These are phyloP conservation scores for Solanum bulbocastanum DNA, from an alignment of 257 asterid genomes.

Conservation along the genomic window DNA sequence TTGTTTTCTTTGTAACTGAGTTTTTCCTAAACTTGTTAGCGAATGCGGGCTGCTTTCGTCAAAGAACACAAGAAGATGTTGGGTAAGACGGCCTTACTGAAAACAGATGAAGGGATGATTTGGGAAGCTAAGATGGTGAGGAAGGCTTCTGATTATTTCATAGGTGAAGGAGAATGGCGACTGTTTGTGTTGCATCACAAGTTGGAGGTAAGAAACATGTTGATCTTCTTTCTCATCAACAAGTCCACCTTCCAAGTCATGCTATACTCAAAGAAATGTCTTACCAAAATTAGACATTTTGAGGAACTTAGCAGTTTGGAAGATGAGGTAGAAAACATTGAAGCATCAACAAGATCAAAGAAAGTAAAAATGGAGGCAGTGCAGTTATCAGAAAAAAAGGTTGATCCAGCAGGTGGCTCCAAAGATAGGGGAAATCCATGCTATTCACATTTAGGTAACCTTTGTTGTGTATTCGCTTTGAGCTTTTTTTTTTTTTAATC, in stretches of 20 bases:
- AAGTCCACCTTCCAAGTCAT: not conserved
- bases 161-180: not conserved
- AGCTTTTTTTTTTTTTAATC: no score
- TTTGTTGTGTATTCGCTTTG: no score
- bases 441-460: not conserved
- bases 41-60: not conserved
- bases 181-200: not conserved
- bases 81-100: not conserved
- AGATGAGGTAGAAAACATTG: not conserved
- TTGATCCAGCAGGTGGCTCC: not conserved
- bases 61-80: not conserved
- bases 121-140: not conserved
- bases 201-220: not conserved
- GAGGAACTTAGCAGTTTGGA: not conserved
- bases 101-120: not conserved
- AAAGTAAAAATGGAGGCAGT: not conserved
- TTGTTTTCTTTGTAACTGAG: not conserved
- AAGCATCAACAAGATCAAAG: not conserved
- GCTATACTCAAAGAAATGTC: not conserved
- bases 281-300: not conserved
- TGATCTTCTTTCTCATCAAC: not conserved
- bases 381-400: not conserved
- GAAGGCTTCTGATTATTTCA: not conserved
- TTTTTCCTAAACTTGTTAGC: not conserved
- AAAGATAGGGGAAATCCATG: not conserved